A percentile compares a stretch with the other conserved stretches of the same genome.
Conservation (phyloP, 2,329 filamentous ascomycete genomes). For the Alternaria brassicicola region DNA sequence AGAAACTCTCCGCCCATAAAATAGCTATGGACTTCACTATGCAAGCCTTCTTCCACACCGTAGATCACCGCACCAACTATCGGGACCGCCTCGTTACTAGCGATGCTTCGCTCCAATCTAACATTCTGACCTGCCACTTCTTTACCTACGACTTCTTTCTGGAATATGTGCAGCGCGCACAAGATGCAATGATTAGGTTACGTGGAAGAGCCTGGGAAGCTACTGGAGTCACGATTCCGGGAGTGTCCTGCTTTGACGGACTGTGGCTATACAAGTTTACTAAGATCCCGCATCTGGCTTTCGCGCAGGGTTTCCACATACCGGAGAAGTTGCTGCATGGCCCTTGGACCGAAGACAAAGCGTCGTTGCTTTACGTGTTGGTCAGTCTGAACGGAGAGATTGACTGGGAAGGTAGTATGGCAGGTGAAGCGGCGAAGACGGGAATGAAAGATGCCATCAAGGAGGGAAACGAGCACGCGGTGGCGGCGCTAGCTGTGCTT, state of each 20-base stretch:
- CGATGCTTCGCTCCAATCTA: constrained; percentile 34
- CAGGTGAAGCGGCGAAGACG: constrained; percentile 42
- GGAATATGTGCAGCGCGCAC: constrained; percentile 39
- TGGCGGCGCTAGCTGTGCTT: constrained; percentile 43
- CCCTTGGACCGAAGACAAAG: constrained; percentile 41
- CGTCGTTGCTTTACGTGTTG: constrained; percentile 42
- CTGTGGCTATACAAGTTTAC: constrained; percentile 42
- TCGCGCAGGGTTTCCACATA: constrained; percentile 40
- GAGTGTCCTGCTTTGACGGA: constrained; percentile 31
- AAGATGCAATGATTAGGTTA: constrained; percentile 34
- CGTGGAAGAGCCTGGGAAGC: constrained; percentile 42
- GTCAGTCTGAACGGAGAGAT: constrained; percentile 44
- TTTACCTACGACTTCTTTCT: constrained; percentile 47
- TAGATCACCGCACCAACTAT: constrained; percentile 37
- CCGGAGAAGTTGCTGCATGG: constrained; percentile 48
- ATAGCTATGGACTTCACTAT: constrained; percentile 41
- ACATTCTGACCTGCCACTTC: constrained; percentile 42
- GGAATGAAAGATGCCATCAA: constrained; percentile 39
- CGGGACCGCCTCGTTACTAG: constrained; percentile 28
- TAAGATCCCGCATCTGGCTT: constrained; percentile 38
- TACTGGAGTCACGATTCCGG: constrained; percentile 34
- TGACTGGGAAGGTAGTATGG: constrained; percentile 43
- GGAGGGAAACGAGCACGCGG: constrained; percentile 37
- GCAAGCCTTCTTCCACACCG: constrained; percentile 42
- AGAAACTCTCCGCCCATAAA: constrained; percentile 38